A percentile compares a stretch with the other conserved stretches of the same genome.
These are phyloP conservation scores for Dentipellis sp. DNA, from an alignment of 768 basidiomycete species.

Conservation along the genomic window DNA sequence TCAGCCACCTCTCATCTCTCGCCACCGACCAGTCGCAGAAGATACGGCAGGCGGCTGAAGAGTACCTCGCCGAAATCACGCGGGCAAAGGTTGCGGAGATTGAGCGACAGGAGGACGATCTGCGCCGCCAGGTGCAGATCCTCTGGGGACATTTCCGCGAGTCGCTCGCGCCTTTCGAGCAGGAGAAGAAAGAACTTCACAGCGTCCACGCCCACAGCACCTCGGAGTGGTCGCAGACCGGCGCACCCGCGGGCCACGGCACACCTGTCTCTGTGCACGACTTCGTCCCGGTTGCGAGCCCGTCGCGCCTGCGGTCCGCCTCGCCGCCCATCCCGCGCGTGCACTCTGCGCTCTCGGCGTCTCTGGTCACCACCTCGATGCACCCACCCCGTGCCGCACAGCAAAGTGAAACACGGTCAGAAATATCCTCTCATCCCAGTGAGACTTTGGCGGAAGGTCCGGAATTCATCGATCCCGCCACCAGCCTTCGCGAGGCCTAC, in stretches of 20 bases:
- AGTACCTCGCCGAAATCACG: slow-evolving; percentile 42
- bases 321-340: slow-evolving; percentile 27
- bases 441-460: not conserved
- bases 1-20: slow-evolving; percentile 50
- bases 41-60: slow-evolving; percentile 49
- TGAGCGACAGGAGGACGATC: slow-evolving; percentile 40
- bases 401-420: slow-evolving; percentile 2
- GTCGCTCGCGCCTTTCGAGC: slow-evolving; percentile 34
- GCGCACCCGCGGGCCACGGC: slow-evolving; percentile 1
- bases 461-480: not conserved
- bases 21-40: slow-evolving; percentile 47
- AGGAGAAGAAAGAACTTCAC: slow-evolving; percentile 22
- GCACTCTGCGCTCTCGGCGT: slow-evolving; percentile 62
- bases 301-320: slow-evolving; percentile 28
- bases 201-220: slow-evolving; percentile 2
- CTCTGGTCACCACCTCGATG: slow-evolving; percentile 44
- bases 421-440: not conserved
- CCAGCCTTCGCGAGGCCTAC: slow-evolving; percentile 28
- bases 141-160: slow-evolving; percentile 56
- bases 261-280: slow-evolving; percentile 35
- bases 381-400: not conserved
- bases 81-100: slow-evolving; percentile 47
- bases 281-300: slow-evolving; percentile 42
- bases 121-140: slow-evolving; percentile 48
- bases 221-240: not conserved